These are phyloP conservation scores for Sporormia fimetaria DNA, from an alignment of 495 filamentous ascomycete species.

Conservation along the genomic window DNA sequence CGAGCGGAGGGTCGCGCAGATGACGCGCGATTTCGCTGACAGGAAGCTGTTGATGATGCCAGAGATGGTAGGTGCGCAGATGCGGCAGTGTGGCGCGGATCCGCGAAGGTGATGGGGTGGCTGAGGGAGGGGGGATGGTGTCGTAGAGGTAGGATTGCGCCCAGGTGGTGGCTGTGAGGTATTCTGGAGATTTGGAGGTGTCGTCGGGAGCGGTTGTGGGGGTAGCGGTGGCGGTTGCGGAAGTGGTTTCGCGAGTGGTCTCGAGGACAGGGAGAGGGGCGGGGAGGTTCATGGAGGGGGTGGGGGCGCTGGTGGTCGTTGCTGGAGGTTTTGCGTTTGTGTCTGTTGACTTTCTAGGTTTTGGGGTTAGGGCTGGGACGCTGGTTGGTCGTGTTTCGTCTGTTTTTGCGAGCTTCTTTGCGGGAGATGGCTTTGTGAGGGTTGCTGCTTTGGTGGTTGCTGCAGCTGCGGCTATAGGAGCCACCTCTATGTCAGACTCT, in stretches of 20 bases:
- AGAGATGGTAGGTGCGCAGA: constrained; percentile 53
- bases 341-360: too few relatives aligned
- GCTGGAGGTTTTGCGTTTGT: too few relatives aligned
- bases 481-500: neutral
- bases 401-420: too few relatives aligned
- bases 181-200: constrained; percentile 10
- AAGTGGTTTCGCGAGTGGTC: too few relatives aligned
- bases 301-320: too few relatives aligned
- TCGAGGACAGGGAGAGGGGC: too few relatives aligned
- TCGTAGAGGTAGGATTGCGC: constrained; percentile 16
- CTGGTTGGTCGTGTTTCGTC: too few relatives aligned
- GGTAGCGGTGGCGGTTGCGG: neutral
- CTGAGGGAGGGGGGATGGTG: constrained; percentile 19
- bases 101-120: constrained; percentile 55
- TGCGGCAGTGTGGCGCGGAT: constrained; percentile 56
- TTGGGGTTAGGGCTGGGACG: too few relatives aligned
- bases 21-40: constrained; percentile 38
- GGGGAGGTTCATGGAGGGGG: too few relatives aligned
- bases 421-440: too few relatives aligned
- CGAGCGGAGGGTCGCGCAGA: constrained; percentile 46
- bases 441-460: neutral
- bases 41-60: constrained; percentile 39
- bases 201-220: constrained; percentile 3
- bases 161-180: constrained; percentile 9
- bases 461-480: neutral